Evolutionary conservation across 2,329 filamentous ascomycete genomes (phyloP).

Genomic region (Hortaea werneckii): DNA sequence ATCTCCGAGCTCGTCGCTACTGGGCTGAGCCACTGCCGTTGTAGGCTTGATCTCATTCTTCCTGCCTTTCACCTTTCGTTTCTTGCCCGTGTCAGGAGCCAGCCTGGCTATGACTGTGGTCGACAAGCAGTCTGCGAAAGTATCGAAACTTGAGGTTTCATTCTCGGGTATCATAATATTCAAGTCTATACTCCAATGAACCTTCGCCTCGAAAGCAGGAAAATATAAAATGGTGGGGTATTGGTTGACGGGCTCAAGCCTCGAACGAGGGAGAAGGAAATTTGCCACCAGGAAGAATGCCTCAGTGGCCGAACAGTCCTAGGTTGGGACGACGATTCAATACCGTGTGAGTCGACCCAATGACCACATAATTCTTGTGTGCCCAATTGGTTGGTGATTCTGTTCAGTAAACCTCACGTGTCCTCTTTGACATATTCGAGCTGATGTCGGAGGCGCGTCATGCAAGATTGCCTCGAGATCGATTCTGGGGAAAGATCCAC

Average conservation of each 20-base stretch:
- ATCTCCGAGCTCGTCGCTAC: constrained; percentile 24
- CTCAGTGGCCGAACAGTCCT: no score
- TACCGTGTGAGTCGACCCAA: no score
- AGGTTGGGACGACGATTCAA: no score
- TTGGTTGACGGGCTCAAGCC: no score
- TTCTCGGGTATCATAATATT: constrained; percentile 26
- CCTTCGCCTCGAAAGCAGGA: neutral
- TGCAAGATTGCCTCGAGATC: neutral
- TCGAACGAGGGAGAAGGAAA: no score
- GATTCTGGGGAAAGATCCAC: neutral
- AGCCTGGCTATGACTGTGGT: constrained; percentile 56
- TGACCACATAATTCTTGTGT: no score
- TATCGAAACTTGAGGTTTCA: constrained; percentile 48
- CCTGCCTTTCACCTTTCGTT: constrained; percentile 30
- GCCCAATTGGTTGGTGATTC: no score
- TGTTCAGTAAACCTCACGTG: no score
- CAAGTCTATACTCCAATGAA: neutral
- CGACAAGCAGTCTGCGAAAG: constrained; percentile 67
- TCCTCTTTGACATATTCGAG: no score
- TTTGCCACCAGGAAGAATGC: no score
- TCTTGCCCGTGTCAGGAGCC: constrained; percentile 35
- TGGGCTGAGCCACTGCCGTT: neutral
- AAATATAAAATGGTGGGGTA: no score
- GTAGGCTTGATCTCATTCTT: constrained; percentile 31
- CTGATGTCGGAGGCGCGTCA: no score